Percentiles rank a stretch among this genome's conserved stretches.
Evolutionary conservation across 495 filamentous ascomycete species (phyloP).

Genomic region (Podospora comata): DNA sequence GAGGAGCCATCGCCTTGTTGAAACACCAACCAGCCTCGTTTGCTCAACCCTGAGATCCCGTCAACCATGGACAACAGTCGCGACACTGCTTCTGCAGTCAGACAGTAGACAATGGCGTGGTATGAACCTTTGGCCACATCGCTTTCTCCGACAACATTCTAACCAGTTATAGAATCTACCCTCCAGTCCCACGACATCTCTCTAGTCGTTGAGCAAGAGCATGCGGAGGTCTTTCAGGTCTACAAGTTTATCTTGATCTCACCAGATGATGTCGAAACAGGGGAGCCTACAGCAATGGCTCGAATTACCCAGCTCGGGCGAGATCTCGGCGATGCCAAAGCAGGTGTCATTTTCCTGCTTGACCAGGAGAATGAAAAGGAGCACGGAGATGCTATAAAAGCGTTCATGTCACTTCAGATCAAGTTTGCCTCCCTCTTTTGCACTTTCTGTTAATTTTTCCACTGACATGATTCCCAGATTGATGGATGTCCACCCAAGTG

Average conservation of each 20-base stretch:
- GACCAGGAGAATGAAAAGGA: slow-evolving; percentile 23
- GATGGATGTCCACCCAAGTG: background rate
- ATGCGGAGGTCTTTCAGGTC: background rate
- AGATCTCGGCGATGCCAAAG: slow-evolving; percentile 17
- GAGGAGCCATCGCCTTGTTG: background rate
- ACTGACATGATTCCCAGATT: background rate
- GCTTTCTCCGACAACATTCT: background rate
- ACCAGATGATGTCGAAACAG: slow-evolving; percentile 26
- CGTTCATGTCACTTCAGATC: slow-evolving; percentile 47
- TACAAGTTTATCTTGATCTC: slow-evolving; percentile 19
- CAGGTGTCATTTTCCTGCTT: slow-evolving; percentile 56
- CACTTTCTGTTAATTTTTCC: background rate
- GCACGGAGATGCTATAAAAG: slow-evolving; percentile 24
- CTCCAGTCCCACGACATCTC: slow-evolving; percentile 1
- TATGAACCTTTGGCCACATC: slow-evolving; percentile 19
- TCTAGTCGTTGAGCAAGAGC: background rate
- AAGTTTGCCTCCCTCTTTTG: slow-evolving; percentile 15
- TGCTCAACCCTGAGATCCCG: background rate
- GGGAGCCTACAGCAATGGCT: background rate
- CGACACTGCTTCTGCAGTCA: slow-evolving; percentile 35
- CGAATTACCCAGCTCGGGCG: background rate
- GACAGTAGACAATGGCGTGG: slow-evolving; percentile 47
- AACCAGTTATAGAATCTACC: background rate
- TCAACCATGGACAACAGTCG: background rate
- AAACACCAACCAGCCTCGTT: background rate